Conservation (phyloP, 2,329 filamentous ascomycete species). For the Fusarium haematococcum region DNA sequence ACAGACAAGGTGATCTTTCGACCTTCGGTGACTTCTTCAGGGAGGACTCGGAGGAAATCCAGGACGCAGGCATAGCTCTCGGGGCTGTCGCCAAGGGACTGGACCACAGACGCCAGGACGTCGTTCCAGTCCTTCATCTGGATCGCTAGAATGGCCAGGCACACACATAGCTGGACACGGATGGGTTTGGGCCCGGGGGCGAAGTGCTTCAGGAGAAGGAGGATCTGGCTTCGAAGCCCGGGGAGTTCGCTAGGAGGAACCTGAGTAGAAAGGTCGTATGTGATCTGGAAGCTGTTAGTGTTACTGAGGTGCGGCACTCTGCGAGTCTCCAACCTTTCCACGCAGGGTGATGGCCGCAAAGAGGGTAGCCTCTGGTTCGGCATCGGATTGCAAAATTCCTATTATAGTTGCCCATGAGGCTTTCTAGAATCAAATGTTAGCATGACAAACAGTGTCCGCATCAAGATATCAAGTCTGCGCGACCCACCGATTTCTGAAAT, state of each 20-base stretch:
- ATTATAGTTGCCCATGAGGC: conserved; percentile 93
- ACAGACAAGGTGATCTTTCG: conserved; percentile 99
- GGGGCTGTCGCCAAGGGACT: conserved; percentile 79
- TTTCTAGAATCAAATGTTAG: conserved; percentile 65
- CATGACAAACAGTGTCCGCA: background rate
- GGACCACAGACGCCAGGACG: conserved; percentile 84
- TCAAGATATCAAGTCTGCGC: background rate
- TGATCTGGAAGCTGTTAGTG: conserved; percentile 73
- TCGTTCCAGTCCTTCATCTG: conserved; percentile 98
- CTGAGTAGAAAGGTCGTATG: conserved; percentile 90
- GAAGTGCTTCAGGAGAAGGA: conserved; percentile 84
- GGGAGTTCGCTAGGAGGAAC: conserved; percentile 80
- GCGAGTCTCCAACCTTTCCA: conserved; percentile 79
- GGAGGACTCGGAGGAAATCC: conserved; percentile 95
- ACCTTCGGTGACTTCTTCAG: conserved; percentile 98
- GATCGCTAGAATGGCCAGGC: conserved; percentile 92
- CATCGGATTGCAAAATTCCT: conserved; percentile 84
- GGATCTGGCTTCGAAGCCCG: conserved; percentile 84
- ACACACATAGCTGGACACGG: conserved; percentile 93
- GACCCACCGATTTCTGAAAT: conserved; percentile 94
- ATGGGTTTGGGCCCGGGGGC: conserved; percentile 85
- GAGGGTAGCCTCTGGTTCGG: conserved; percentile 86
- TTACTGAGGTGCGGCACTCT: background rate
- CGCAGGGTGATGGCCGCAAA: conserved; percentile 98
- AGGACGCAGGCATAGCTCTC: conserved; percentile 88